Evolutionary conservation across 495 filamentous ascomycete species (phyloP).

Genomic region (Aspergillus homomorphus): DNA sequence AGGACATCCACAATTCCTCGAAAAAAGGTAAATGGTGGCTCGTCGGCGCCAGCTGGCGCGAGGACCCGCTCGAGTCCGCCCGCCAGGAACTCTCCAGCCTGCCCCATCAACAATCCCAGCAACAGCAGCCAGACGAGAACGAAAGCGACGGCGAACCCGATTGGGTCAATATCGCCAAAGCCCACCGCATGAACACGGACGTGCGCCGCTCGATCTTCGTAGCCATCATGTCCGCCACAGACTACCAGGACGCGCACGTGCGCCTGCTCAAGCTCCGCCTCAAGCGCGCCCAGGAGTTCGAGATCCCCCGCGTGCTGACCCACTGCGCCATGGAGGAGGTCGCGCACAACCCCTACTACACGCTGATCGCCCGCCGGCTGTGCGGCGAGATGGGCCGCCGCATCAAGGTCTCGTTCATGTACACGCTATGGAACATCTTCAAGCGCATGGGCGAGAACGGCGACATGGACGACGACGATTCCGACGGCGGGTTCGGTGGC

Average conservation of each 20-base stretch:
- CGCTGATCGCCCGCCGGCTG: conserved; percentile 72
- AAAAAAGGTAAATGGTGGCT: conserved; percentile 98
- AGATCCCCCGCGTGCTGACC: conserved; percentile 83
- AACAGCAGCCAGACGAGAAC: conserved; percentile 22
- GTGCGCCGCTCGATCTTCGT: conserved; percentile 90
- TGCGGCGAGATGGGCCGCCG: conserved; percentile 63
- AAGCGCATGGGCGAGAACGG: conserved; percentile 74
- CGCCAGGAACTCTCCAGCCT: conserved; percentile 33
- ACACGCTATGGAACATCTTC: conserved; percentile 83
- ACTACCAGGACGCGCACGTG: conserved; percentile 77
- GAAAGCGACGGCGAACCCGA: conserved; percentile 60
- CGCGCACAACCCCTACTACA: conserved; percentile 89
- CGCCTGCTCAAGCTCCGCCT: conserved; percentile 78
- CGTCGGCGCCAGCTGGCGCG: conserved; percentile 84
- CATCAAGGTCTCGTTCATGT: conserved; percentile 79
- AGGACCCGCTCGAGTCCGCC: conserved; percentile 40
- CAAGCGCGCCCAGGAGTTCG: conserved; percentile 78
- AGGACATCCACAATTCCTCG: conserved; percentile 75
- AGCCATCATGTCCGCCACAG: conserved; percentile 80
- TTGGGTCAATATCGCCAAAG: conserved; percentile 68
- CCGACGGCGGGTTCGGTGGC: conserved; percentile 41
- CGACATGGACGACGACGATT: conserved; percentile 52
- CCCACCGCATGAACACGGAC: conserved; percentile 93
- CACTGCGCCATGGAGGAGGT: conserved; percentile 84
- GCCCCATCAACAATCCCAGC: conserved; percentile 12